These are phyloP conservation scores for Phialophora expanda DNA, from an alignment of 2,329 filamentous ascomycete genomes.

Conservation along the genomic window DNA sequence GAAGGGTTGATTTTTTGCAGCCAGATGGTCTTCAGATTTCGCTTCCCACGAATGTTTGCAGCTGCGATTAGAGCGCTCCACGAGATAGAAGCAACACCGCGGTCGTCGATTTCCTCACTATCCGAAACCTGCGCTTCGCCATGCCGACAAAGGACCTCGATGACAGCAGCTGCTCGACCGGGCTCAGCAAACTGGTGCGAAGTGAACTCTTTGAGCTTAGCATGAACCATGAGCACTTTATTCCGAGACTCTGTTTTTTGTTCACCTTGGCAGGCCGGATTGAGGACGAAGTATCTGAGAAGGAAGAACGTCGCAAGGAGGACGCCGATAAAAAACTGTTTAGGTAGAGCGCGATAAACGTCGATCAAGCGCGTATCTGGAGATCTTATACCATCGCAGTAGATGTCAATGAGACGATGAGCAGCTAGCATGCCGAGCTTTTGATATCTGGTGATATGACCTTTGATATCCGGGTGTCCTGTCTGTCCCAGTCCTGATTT, in stretches of 20 bases:
- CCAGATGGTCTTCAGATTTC: conserved; percentile 8
- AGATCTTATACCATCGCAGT: conserved; percentile 10
- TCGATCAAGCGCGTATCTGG: conserved; percentile 12
- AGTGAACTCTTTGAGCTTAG: conserved; percentile 17
- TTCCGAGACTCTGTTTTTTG: conserved; percentile 3
- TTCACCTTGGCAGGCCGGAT: conserved; percentile 6
- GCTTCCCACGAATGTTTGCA: conserved; percentile 17
- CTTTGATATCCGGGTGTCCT: not conserved
- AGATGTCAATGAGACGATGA: conserved; percentile 22
- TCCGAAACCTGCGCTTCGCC: not conserved
- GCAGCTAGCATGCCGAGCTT: conserved; percentile 20
- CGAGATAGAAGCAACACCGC: conserved; percentile 7
- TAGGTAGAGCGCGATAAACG: conserved; percentile 17
- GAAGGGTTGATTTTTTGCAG: conserved; percentile 19
- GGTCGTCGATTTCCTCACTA: conserved; percentile 7
- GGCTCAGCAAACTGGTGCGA: conserved; percentile 19
- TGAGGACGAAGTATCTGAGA: conserved; percentile 24
- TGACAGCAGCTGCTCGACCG: conserved; percentile 24
- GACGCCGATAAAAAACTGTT: conserved; percentile 11
- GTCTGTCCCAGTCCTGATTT: conserved; percentile 1
- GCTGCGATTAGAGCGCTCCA: conserved; percentile 20
- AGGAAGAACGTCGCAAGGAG: conserved; percentile 21
- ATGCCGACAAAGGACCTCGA: conserved; percentile 20
- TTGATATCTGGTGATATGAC: conserved; percentile 5
- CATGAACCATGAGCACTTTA: conserved; percentile 22